Evolutionary conservation across 208 protist genomes (phyloP), one percentile per base, ranked within the genome.

Genomic region (Phytomonas sp.): DNA sequence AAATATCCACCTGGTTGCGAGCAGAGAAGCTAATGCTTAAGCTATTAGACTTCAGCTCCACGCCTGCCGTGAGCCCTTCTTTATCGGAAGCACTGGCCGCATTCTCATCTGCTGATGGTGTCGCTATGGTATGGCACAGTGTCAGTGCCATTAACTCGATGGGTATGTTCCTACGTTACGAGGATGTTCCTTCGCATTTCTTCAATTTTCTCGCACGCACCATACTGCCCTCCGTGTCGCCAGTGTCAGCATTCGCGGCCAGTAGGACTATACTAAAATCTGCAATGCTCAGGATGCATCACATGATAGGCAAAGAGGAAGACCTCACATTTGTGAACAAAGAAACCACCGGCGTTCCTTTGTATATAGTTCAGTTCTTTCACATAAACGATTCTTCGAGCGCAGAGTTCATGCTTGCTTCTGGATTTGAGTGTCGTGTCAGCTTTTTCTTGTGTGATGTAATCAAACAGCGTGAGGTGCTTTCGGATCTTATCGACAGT

Each of bases 321-420:
- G 74, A 76, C 51, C 66, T 87, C 17, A 78, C 75, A 9, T 92
- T 84, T 72, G 15, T 92, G 62, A 75, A 70, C 23, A 51, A 75
- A 2, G 73, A 71, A 60, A 68, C 46, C 20, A 17, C 43, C 46
- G 23, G 6, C 26, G 26, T 56, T 56, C n/a, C 63, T 26, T 60
- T 78, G n/a, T 83, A 84, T 29, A 34, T 92, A 28, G 71, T 92
- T 67, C 89, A 92, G 73, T 84, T 88, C 53, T 90, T 95, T 60
- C 76, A 79, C 7, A 65, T 87, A 26, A 66, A 83, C 31, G 73
- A 85, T 60, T 61, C 61, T 1, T 60, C 59, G 17, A 37, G 32
- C 61, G 63, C 33, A 43, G 75, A 73, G 66, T 79, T 73, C 23
- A 71, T 73, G 31, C 62, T 92, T 4, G 86, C 86, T 2, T 77